These are phyloP conservation scores for Penicillium freii DNA, from an alignment of 2,329 filamentous ascomycete genomes.

Conservation along the genomic window DNA sequence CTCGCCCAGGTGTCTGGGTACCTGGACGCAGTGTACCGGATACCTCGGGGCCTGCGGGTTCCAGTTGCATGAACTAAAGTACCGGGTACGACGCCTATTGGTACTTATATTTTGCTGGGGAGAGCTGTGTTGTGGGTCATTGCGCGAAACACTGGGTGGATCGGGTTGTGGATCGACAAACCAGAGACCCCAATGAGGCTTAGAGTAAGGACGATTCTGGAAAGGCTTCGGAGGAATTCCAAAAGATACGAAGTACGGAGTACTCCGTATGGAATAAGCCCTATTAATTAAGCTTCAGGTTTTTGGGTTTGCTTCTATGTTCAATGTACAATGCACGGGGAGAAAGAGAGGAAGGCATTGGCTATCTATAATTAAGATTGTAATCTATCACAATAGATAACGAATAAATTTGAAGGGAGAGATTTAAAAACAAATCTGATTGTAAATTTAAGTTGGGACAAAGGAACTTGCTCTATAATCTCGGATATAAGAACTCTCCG, in stretches of 20 bases:
- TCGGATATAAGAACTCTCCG: neutral
- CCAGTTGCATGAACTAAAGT: slow-evolving; percentile 3
- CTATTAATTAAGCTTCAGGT: neutral
- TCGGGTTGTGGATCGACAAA: slow-evolving; percentile 22
- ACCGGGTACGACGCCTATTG: slow-evolving; percentile 15
- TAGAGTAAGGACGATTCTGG: slow-evolving; percentile 2
- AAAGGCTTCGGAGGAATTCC: neutral
- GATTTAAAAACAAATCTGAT: neutral
- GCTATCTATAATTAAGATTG: neutral
- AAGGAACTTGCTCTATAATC: neutral
- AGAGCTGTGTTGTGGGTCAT: slow-evolving; percentile 21
- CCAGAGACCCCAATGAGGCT: slow-evolving; percentile 2
- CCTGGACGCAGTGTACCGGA: neutral
- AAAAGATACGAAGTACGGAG: neutral
- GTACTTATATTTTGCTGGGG: slow-evolving; percentile 9
- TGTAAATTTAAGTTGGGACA: neutral
- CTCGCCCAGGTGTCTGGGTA: neutral
- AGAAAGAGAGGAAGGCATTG: neutral
- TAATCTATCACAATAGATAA: neutral
- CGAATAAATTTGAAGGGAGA: neutral
- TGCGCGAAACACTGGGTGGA: slow-evolving; percentile 27
- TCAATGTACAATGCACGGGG: neutral
- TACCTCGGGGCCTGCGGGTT: slow-evolving; percentile 9
- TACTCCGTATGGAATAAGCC: neutral
- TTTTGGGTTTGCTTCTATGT: neutral